Evolutionary conservation across 1,139 yeast genomes (phyloP), one percentile per base, ranked within the genome.

Genomic region (Debaryomyces sp.): DNA sequence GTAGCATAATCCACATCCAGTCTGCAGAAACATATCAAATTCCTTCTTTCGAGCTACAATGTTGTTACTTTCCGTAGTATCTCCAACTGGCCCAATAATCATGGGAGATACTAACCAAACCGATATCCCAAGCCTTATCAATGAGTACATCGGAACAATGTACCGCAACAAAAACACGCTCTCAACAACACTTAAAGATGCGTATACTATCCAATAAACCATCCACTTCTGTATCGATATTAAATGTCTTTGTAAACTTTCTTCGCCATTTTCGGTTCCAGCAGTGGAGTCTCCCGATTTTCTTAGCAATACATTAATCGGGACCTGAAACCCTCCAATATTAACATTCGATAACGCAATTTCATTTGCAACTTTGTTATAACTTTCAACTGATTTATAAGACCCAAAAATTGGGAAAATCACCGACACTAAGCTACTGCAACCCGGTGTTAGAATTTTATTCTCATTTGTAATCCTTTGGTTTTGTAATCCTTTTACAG

Each of bases 71-170:
- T 32, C 42, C 8, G 26, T 36, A 17, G 30, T 49, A 38, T 40
- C 34, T 18, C 48, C 32, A 15, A 38, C 17, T 35, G 32, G 5
- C 24, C 48, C 27, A 9, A 53, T 49, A 9, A 68, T 48, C 58
- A 76, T 63, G 6, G 88, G 87, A 17, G 73, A 63, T 9, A 82
- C 68, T 40, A 84, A 64, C 89, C 89, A 84, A 10, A 75, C 54
- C 12, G 77, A 72, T 29, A 80, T 50, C 26, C 67, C 73, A 10
- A 81, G 57, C 41, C 69, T 69, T 15, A 75, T 13, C 12, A 81
- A 51, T 2, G 75, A 60, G 56, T 74, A 80, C 42, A 83, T 75
- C 1, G 89, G 89, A 21, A 82, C 43, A 23, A 75, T 52, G 38
- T 65, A 57, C 18, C 71, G 49, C 27, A 78, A 61, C 33, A 70